Evolutionary conservation across 805 yeast species (phyloP).

Genomic region (Wickerhamia fluorescens): DNA sequence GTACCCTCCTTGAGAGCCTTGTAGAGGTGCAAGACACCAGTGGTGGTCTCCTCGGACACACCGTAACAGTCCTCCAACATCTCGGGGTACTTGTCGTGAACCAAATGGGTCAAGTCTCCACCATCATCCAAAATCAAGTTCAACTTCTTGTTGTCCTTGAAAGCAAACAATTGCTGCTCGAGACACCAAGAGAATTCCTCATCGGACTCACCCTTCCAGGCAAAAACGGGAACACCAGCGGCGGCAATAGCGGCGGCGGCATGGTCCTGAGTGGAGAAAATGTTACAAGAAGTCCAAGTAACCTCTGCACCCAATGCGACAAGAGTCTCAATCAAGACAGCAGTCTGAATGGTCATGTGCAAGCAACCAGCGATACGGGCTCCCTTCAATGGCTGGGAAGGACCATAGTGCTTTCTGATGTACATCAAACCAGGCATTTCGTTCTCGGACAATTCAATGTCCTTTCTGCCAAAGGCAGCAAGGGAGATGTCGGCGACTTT

Average conservation of each 20-base stretch:
- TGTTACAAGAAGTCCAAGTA: conserved; percentile 99
- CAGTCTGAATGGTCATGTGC: conserved; percentile 99
- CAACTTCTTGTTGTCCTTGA: conserved; percentile 92
- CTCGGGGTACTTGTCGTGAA: conserved; percentile 97
- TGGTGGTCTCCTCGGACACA: conserved; percentile 97
- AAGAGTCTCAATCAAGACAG: conserved; percentile 95
- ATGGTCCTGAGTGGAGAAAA: conserved; percentile 98
- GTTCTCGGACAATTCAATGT: conserved; percentile 96
- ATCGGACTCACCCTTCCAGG: conserved; percentile 99
- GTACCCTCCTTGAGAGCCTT: conserved; percentile 82
- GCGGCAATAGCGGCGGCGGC: conserved; percentile 99
- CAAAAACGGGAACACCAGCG: conserved; percentile 97
- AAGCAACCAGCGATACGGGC: conserved; percentile 99
- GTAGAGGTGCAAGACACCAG: conserved; percentile 99
- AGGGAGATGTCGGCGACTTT: conserved; percentile 97
- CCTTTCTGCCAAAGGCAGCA: conserved; percentile 99
- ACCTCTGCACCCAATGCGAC: conserved; percentile 98
- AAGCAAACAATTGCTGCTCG: conserved; percentile 96
- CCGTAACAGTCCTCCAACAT: conserved; percentile 93
- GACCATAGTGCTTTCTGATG: conserved; percentile 89
- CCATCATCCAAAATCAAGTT: conserved; percentile 98
- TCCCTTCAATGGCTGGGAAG: conserved; percentile 91
- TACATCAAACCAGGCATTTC: conserved; percentile 99
- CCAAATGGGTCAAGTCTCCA: conserved; percentile 96
- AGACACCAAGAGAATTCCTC: conserved; percentile 99